Conservation (phyloP, 495 filamentous ascomycete genomes). For the Aspergillus homomorphus region DNA sequence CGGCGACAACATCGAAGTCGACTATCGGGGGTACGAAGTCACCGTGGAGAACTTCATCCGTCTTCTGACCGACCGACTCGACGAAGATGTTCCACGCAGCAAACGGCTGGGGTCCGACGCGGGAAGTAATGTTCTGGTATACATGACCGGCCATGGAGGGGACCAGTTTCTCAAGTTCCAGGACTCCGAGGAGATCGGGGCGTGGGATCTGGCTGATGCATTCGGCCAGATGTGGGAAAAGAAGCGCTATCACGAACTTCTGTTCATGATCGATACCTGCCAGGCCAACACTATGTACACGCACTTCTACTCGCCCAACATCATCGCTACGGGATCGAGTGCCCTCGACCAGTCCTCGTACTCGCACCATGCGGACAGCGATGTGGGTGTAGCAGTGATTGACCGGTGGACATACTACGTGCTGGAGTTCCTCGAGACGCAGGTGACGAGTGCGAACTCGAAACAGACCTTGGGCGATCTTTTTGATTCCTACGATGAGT, state of each 20-base stretch:
- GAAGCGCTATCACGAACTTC: slow-evolving; percentile 88
- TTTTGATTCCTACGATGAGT: slow-evolving; percentile 92
- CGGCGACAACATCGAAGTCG: slow-evolving; percentile 98
- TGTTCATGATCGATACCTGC: slow-evolving; percentile 99
- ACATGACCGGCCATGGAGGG: slow-evolving; percentile 99
- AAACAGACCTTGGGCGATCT: slow-evolving; percentile 89
- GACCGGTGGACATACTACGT: slow-evolving; percentile 99
- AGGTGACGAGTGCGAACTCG: slow-evolving; percentile 75
- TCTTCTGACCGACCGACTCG: slow-evolving; percentile 86
- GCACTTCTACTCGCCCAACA: slow-evolving; percentile 95
- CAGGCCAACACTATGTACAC: slow-evolving; percentile 99
- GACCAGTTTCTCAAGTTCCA: slow-evolving; percentile 99
- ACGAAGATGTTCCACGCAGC: slow-evolving; percentile 87
- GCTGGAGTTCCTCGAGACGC: slow-evolving; percentile 90
- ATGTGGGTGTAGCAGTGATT: slow-evolving; percentile 96
- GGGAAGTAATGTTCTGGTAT: slow-evolving; percentile 92
- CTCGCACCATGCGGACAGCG: slow-evolving; percentile 95
- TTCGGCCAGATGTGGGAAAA: slow-evolving; percentile 99
- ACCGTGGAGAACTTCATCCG: slow-evolving; percentile 99
- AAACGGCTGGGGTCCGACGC: slow-evolving; percentile 91
- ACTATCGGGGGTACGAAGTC: slow-evolving; percentile 97
- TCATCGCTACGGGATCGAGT: slow-evolving; percentile 90
- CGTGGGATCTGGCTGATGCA: slow-evolving; percentile 93
- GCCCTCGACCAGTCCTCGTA: slow-evolving; percentile 94
- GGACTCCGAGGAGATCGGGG: slow-evolving; percentile 94